Conservation (phyloP, 345 rosid species). For the Clarkia xantiana region DNA sequence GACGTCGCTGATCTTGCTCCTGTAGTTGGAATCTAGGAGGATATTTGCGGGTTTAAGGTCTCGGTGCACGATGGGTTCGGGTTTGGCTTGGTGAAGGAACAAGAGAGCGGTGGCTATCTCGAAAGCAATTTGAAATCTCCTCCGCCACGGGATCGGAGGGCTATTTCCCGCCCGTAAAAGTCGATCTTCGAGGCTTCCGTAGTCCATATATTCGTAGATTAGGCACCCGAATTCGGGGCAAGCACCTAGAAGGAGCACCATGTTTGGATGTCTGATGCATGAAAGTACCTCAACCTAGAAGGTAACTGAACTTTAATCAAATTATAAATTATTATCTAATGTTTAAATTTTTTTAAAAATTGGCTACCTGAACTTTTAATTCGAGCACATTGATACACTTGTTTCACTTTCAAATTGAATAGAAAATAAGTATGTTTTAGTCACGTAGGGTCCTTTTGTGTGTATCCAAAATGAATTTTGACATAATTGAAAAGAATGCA, state of each 20-base stretch:
- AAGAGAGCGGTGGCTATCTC: constrained; percentile 79
- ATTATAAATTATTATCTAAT: neutral
- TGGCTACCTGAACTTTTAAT: too few relatives aligned
- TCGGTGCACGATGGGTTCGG: constrained; percentile 84
- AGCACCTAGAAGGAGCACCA: constrained; percentile 86
- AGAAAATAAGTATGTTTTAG: too few relatives aligned
- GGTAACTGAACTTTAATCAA: too few relatives aligned
- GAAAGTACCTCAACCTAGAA: constrained; percentile 67
- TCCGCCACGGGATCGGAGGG: constrained; percentile 64
- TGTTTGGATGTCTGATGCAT: constrained; percentile 75
- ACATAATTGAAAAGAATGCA: too few relatives aligned
- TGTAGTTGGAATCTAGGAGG: constrained; percentile 62
- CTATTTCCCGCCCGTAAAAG: constrained; percentile 48
- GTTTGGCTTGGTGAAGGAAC: constrained; percentile 87
- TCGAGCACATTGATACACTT: too few relatives aligned
- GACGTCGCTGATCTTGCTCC: too few relatives aligned
- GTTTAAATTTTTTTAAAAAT: too few relatives aligned
- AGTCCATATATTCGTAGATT: constrained; percentile 70
- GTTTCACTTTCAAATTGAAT: too few relatives aligned
- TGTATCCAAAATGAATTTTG: too few relatives aligned
- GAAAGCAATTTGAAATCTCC: constrained; percentile 52
- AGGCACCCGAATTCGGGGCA: constrained; percentile 80
- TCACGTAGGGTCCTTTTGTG: too few relatives aligned
- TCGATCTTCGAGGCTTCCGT: constrained; percentile 78
- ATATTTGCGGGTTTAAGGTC: constrained; percentile 91